Conservation (phyloP, 2,329 filamentous ascomycete genomes). For the Apiospora malaysiana region DNA sequence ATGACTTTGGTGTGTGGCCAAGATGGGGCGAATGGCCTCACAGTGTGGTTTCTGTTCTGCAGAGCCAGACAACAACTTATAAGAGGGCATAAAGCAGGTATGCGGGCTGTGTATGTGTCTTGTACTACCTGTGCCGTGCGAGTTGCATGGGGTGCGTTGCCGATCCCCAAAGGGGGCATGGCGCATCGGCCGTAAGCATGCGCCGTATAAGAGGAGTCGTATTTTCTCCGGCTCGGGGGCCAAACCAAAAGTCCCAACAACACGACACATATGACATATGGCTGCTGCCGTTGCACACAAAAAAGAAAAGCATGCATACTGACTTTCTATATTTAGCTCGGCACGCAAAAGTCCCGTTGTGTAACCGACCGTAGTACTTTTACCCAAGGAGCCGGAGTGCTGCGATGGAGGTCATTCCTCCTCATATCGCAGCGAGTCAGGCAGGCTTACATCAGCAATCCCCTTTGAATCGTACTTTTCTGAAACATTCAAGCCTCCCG, state of each 20-base stretch:
- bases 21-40: not conserved
- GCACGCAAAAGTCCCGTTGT: not conserved
- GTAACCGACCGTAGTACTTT: not conserved
- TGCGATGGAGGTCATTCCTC: not conserved
- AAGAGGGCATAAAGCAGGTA: not conserved
- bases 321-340: not conserved
- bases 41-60: not conserved
- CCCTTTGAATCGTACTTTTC: no score
- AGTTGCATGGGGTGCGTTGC: not conserved
- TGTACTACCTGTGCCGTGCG: not conserved
- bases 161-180: not conserved
- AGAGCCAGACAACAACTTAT: conserved; percentile 3
- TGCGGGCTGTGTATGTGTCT: conserved; percentile 6
- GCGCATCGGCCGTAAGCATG: not conserved
- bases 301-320: not conserved
- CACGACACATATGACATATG: no score
- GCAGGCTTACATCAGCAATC: not conserved
- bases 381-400: not conserved
- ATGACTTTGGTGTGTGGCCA: not conserved
- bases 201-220: conserved; percentile 5
- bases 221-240: not conserved
- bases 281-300: not conserved
- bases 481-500: not conserved
- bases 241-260: not conserved
- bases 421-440: not conserved